These are phyloP conservation scores for Hura crepitans DNA, from an alignment of 441 rosid genomes.

Conservation along the genomic window DNA sequence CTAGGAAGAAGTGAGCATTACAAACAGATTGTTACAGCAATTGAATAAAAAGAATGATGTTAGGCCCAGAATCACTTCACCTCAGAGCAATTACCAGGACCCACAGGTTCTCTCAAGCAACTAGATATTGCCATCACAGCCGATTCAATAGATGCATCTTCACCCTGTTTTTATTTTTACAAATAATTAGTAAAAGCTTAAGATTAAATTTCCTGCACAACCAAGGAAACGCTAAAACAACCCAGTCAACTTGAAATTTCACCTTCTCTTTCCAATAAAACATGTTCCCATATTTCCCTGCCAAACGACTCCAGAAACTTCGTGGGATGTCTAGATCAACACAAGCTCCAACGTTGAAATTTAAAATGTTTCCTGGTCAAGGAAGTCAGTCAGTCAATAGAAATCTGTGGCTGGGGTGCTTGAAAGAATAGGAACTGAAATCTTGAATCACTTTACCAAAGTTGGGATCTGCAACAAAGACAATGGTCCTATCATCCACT, in stretches of 20 bases:
- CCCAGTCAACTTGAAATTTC: conserved; percentile 2
- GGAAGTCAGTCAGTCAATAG: conserved; percentile 11
- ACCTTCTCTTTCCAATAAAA: conserved; percentile 74
- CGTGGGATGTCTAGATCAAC: conserved; percentile 69
- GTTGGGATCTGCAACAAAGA: conserved; percentile 90
- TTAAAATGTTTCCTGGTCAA: conserved; percentile 46
- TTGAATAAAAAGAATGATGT: conserved; percentile 9
- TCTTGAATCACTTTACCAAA: conserved; percentile 49
- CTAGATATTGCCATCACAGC: conserved; percentile 81
- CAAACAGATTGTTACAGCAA: conserved; percentile 8
- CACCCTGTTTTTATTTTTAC: conserved; percentile 40
- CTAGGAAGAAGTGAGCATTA: background rate
- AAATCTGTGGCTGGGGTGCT: conserved; percentile 13
- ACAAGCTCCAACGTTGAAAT: conserved; percentile 64
- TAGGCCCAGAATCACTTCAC: conserved; percentile 35
- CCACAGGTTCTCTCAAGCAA: conserved; percentile 84
- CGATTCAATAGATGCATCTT: conserved; percentile 80
- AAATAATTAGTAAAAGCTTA: conserved; percentile 6
- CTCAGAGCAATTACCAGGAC: conserved; percentile 68
- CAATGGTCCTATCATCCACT: conserved; percentile 80
- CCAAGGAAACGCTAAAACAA: conserved; percentile 1
- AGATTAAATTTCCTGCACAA: conserved; percentile 1
- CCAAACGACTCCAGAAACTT: conserved; percentile 77
- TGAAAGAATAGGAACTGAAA: conserved; percentile 4
- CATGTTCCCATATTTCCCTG: conserved; percentile 82